Evolutionary conservation across 2,329 filamentous ascomycete genomes (phyloP), one percentile per base, ranked within the genome.

Genomic region (Botrytis byssoidea): DNA sequence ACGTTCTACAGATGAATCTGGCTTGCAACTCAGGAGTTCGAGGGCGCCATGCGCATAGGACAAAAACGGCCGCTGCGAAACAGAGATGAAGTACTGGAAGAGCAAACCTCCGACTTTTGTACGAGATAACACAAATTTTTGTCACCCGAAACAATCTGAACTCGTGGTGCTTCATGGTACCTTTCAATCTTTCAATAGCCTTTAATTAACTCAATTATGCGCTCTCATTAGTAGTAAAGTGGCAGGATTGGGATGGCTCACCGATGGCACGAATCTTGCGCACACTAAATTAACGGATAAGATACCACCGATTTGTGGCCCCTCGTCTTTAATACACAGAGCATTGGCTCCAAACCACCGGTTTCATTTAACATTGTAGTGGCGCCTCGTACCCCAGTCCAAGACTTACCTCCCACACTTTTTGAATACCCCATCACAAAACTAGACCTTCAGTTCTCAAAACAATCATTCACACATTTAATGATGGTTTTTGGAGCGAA

Each of bases 391-490:
- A 25, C 37, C 7, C 66, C 48, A 22, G 42, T 59, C 48, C 66
- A 57, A 69, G 66, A 32, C n/a, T 42, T n/a, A 42, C 65, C 64
- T 67, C 46, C 65, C 65, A 67, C 48, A n/a, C 48, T 57, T 57
- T 42, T 25, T 57, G 18, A 57, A 40, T 68, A 57, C 48, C 48
- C 48, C 37, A 18, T 46, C 65, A 68, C 65, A 55, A 48, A 37
- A 35, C 29, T 35, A 32, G 64, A 48, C 32, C 12, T 25, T 18
- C n/a, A 32, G 3, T 42, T 22, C 66, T 57, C 48, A 20, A 69
- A 57, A 69, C 18, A 16, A 69, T 40, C 12, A 32, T 44, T 42
- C 66, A 57, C 57, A 42, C 37, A 18, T 40, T 68, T 55, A 12
- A 48, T 12, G 10, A 32, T 32, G 16, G 16, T 4, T 42, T n/a